These are phyloP conservation scores for Stylonectria norvegica DNA, from an alignment of 2,329 filamentous ascomycete genomes.

Conservation along the genomic window DNA sequence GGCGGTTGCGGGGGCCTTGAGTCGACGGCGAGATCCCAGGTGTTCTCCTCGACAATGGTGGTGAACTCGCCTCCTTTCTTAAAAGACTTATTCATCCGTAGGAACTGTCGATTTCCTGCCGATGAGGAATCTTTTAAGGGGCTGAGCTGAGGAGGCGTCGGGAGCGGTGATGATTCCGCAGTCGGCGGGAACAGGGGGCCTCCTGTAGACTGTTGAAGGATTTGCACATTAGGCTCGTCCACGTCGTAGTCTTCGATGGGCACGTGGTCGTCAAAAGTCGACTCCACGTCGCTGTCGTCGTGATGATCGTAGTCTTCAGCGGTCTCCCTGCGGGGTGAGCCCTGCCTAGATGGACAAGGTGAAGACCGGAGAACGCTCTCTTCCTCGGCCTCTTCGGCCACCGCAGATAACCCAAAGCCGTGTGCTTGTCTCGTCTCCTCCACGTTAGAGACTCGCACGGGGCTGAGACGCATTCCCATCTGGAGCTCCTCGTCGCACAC, in stretches of 20 bases:
- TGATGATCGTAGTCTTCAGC: constrained; percentile 24
- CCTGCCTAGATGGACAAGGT: constrained; percentile 25
- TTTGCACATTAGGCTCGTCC: constrained; percentile 44
- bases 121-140: constrained; percentile 52
- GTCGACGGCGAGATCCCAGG: constrained; percentile 38
- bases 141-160: constrained; percentile 45
- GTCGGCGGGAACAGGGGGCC: constrained; percentile 24
- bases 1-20: constrained; percentile 26
- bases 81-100: constrained; percentile 19
- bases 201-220: constrained; percentile 42
- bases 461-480: constrained; percentile 63
- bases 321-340: constrained; percentile 13
- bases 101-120: constrained; percentile 45
- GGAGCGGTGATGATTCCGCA: constrained; percentile 44
- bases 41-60: constrained; percentile 48
- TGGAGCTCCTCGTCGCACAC: constrained; percentile 67
- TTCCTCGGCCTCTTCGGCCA: constrained; percentile 46
- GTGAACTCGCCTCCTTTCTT: constrained; percentile 41
- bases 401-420: constrained; percentile 41
- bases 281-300: constrained; percentile 36
- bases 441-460: constrained; percentile 53
- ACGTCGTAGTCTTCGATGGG: constrained; percentile 42
- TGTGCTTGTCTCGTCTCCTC: constrained; percentile 42
- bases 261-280: constrained; percentile 43
- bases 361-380: constrained; percentile 26